These are phyloP conservation scores for Pseudogymnoascus sp. DNA, from an alignment of 2,329 filamentous ascomycete species.

Conservation along the genomic window DNA sequence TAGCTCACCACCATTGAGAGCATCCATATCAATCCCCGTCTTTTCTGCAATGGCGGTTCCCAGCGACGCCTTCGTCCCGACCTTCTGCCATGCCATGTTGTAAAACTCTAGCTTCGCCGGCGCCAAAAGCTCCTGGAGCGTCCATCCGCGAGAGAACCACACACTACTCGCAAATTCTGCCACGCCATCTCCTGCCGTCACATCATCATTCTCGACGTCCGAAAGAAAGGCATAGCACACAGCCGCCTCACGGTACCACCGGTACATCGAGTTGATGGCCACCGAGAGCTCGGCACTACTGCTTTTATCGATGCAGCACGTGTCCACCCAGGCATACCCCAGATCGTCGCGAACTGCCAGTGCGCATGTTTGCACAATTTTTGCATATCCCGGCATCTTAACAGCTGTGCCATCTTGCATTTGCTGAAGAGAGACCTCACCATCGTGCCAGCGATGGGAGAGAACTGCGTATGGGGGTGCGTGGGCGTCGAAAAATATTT, in stretches of 20 bases:
- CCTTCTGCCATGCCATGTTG: conserved; percentile 12
- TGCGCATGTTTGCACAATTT: conserved; percentile 10
- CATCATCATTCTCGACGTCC: conserved; percentile 12
- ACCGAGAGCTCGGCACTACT: conserved; percentile 21
- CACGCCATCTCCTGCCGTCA: background rate
- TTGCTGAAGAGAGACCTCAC: conserved; percentile 27
- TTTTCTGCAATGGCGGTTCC: conserved; percentile 7
- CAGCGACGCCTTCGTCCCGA: conserved; percentile 15
- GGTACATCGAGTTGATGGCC: conserved; percentile 20
- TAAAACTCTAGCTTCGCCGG: conserved; percentile 15
- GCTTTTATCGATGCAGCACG: conserved; percentile 22
- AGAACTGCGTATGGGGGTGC: conserved; percentile 29
- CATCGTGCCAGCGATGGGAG: conserved; percentile 29
- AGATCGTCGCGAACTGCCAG: conserved; percentile 13
- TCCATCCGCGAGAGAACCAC: conserved; percentile 18
- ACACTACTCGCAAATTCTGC: conserved; percentile 3
- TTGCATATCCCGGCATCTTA: conserved; percentile 7
- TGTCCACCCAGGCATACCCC: conserved; percentile 16
- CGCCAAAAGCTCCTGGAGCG: conserved; percentile 17
- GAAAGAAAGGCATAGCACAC: conserved; percentile 18
- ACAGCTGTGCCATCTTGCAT: conserved; percentile 22
- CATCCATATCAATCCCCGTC: conserved; percentile 17
- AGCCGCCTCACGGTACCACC: conserved; percentile 17
- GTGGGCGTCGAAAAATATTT: conserved; percentile 14
- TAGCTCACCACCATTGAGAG: conserved; percentile 20